Conservation (phyloP, 495 filamentous ascomycete species). For the Penicillium pancosmium region DNA sequence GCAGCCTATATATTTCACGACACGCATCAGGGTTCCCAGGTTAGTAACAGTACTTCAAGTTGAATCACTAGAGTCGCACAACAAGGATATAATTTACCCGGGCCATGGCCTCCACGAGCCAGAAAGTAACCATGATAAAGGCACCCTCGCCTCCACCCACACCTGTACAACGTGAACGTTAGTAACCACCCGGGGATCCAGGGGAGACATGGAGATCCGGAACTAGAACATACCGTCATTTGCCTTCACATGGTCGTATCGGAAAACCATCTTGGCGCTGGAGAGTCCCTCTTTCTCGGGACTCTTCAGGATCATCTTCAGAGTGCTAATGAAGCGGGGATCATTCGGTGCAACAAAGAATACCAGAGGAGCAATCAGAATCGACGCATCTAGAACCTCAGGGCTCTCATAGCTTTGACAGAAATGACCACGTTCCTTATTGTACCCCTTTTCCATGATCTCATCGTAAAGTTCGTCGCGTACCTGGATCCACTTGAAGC, state of each 20-base stretch:
- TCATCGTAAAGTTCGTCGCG: constrained; percentile 70
- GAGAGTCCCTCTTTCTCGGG: constrained; percentile 74
- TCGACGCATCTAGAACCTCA: constrained; percentile 68
- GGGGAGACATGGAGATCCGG: neutral
- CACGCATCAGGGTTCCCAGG: neutral
- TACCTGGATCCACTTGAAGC: constrained; percentile 60
- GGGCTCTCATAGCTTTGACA: constrained; percentile 70
- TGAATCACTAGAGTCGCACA: neutral
- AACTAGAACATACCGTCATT: constrained; percentile 59
- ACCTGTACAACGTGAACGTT: constrained; percentile 45
- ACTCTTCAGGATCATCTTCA: constrained; percentile 66
- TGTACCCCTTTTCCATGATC: constrained; percentile 72
- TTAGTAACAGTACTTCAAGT: neutral
- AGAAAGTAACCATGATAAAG: constrained; percentile 79
- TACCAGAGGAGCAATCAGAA: constrained; percentile 71
- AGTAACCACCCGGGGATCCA: constrained; percentile 9
- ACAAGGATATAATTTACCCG: constrained; percentile 41
- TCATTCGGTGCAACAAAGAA: constrained; percentile 77
- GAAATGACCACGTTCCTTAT: constrained; percentile 63
- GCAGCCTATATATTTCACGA: constrained; percentile 26
- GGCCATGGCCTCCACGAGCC: constrained; percentile 76
- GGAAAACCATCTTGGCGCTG: constrained; percentile 69
- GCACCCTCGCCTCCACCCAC: constrained; percentile 74
- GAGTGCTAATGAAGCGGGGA: constrained; percentile 67
- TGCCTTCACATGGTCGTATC: constrained; percentile 65